These are phyloP conservation scores for Salix purpurea DNA, from an alignment of 345 rosid species.

Conservation along the genomic window DNA sequence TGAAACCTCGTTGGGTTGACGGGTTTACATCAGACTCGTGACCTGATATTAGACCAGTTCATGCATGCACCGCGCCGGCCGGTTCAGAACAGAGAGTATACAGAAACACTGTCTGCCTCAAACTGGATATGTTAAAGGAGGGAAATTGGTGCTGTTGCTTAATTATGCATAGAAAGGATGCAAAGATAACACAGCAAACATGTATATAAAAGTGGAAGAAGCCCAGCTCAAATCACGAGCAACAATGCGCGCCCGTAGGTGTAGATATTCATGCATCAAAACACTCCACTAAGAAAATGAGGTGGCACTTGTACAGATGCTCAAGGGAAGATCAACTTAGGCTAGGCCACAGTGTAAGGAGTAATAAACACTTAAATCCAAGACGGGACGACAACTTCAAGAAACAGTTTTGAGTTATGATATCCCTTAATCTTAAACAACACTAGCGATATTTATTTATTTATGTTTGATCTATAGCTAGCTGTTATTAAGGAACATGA, in stretches of 20 bases:
- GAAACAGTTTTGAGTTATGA: not conserved
- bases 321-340: constrained; percentile 8
- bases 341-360: not conserved
- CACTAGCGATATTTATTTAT: not conserved
- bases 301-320: not conserved
- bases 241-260: not conserved
- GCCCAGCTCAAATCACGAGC: not conserved
- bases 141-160: not conserved
- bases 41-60: too few relatives aligned
- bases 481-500: too few relatives aligned
- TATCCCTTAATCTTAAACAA: not conserved
- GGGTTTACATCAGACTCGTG: too few relatives aligned
- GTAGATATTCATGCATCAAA: not conserved
- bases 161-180: not conserved
- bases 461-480: not conserved
- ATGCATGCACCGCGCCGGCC: too few relatives aligned
- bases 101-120: not conserved
- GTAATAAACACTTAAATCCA: not conserved
- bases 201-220: not conserved
- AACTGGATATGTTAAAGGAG: not conserved
- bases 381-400: not conserved
- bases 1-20: too few relatives aligned
- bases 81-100: too few relatives aligned
- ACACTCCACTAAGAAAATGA: not conserved
- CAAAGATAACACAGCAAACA: not conserved